These are phyloP conservation scores for Penicillium riverlandense DNA, from an alignment of 495 filamentous ascomycete genomes.

Conservation along the genomic window DNA sequence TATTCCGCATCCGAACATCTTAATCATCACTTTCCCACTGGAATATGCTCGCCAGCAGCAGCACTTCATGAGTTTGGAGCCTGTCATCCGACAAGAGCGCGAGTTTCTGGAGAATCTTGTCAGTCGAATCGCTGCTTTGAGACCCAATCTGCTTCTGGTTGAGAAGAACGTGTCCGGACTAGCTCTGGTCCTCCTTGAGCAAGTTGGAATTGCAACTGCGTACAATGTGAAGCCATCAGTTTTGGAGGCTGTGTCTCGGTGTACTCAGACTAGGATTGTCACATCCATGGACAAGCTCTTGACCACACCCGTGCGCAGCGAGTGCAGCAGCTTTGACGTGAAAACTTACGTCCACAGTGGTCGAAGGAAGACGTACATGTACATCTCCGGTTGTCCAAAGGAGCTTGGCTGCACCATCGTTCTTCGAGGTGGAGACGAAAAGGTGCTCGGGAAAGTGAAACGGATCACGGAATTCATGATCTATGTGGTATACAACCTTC, in stretches of 20 bases:
- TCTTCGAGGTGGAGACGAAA: constrained; percentile 70
- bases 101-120: constrained; percentile 92
- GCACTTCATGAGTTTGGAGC: constrained; percentile 97
- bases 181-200: constrained; percentile 77
- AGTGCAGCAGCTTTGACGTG: constrained; percentile 81
- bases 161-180: constrained; percentile 87
- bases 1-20: constrained; percentile 75
- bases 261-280: constrained; percentile 83
- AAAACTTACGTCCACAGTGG: constrained; percentile 85
- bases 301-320: constrained; percentile 70
- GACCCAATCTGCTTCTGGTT: constrained; percentile 78
- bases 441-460: constrained; percentile 71
- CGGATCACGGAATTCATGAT: constrained; percentile 97
- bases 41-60: constrained; percentile 93
- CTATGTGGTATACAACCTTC: constrained; percentile 96
- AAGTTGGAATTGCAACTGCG: constrained; percentile 82
- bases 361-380: constrained; percentile 90
- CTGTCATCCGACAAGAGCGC: constrained; percentile 92
- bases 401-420: constrained; percentile 96
- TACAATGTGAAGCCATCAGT: constrained; percentile 97
- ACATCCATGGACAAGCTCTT: constrained; percentile 93
- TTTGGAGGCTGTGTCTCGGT: constrained; percentile 87
- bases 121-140: constrained; percentile 79
- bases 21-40: constrained; percentile 91
- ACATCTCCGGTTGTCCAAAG: constrained; percentile 84